Conservation (phyloP, 345 rosid species). For the Noccaea bulbosa region DNA sequence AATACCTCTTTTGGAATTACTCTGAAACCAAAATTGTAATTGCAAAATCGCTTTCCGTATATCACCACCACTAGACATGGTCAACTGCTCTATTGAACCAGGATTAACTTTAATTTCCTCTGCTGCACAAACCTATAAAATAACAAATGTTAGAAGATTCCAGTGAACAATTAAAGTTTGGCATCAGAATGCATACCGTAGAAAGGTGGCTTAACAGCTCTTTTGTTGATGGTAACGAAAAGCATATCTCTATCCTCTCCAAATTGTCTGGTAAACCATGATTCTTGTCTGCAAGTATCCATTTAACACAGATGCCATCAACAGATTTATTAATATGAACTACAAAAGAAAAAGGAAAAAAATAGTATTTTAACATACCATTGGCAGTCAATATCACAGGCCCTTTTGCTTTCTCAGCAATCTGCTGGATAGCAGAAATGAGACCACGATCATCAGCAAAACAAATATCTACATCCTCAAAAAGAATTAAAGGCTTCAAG, state of each 20-base stretch:
- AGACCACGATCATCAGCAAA: slow-evolving; percentile 95
- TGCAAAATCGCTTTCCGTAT: slow-evolving; percentile 80
- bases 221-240: slow-evolving; percentile 55
- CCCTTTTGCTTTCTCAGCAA: slow-evolving; percentile 87
- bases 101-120: slow-evolving; percentile 65
- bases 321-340: slow-evolving; percentile 10
- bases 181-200: slow-evolving; percentile 50
- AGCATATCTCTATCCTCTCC: slow-evolving; percentile 64
- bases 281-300: slow-evolving; percentile 57
- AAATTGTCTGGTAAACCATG: slow-evolving; percentile 74
- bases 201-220: slow-evolving; percentile 64
- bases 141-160: slow-evolving; percentile 31
- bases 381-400: slow-evolving; percentile 86
- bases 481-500: slow-evolving; percentile 74
- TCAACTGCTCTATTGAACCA: slow-evolving; percentile 57
- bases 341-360: background rate
- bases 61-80: slow-evolving; percentile 65
- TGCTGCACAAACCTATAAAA: slow-evolving; percentile 69
- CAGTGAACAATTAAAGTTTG: slow-evolving; percentile 30
- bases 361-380: slow-evolving; percentile 53
- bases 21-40: slow-evolving; percentile 92
- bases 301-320: slow-evolving; percentile 28
- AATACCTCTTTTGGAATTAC: slow-evolving; percentile 61
- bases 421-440: slow-evolving; percentile 77
- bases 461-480: slow-evolving; percentile 89